Base-by-base conservation (phyloP, 108 stramenopile genomes). In the Aureococcus anophagefferens region DNA sequence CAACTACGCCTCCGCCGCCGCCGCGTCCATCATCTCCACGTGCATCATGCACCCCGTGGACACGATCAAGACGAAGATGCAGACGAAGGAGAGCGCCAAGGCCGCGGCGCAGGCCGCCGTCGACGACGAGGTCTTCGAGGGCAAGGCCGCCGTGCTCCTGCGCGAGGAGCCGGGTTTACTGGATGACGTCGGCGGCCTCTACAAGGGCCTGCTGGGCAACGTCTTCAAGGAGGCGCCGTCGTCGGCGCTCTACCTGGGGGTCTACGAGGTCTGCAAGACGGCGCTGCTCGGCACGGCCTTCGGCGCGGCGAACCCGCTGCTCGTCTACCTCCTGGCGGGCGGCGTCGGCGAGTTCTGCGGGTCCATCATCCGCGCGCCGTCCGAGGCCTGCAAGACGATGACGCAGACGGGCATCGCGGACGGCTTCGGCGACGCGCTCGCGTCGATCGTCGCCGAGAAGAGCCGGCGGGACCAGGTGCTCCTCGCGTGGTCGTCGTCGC, bases 41-140 rank as follows among this genome's bases (percentile, higher is more conserved):
- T 45, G 77, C 4, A 45, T 83, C 62, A 70, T 83, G 79, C 80
- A 83, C 65, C 83, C 83, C 30, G 35, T 83, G 46, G 82, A 83
- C 66, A 83, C 82, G n/a, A 69, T 79, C 35, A 83, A 83, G 63
- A 73, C 72, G 31, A 30, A 76, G 28, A 0, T 83, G 36, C 76
- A 77, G 72, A 40, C 74, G 11, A 74, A 69, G 33, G 28, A n/a
- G n/a, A 62, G 4, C 17, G 30, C 46, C 21, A 46, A 76, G 37
- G 4, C 37, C 37, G 37, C 11, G 7, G 51, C 51, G 21, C 4
- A 18, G 25, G 13, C 17, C 7, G 51, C 51, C 7, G 51, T 28
- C 7, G 51, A 59, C 13, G 51, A 25, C 3, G 14, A 1, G 7
- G 25, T 3, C 51, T 1, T 28, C 25, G 51, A 59, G 51, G 51